Conservation (phyloP, 306 rosid species). For the Neltuma alba region DNA sequence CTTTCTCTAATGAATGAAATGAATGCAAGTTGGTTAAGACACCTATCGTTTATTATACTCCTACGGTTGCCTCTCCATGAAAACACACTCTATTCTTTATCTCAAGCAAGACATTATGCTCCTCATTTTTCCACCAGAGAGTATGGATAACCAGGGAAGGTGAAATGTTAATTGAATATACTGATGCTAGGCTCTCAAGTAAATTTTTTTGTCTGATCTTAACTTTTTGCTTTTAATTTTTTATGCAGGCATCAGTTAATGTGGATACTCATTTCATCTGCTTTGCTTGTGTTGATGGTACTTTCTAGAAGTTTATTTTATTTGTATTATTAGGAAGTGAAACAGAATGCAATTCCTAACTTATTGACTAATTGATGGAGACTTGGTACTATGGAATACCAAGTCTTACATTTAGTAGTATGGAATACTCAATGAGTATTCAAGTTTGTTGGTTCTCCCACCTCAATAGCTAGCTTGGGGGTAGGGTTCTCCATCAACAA, state of each 20-base stretch:
- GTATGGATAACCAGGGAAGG: not conserved
- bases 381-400: too few relatives aligned
- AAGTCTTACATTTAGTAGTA: too few relatives aligned
- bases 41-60: not conserved
- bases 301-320: not conserved
- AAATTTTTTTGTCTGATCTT: conserved; percentile 10
- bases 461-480: too few relatives aligned
- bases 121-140: not conserved
- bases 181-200: not conserved
- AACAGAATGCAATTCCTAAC: not conserved
- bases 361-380: too few relatives aligned
- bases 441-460: too few relatives aligned
- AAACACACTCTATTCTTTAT: not conserved
- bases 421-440: too few relatives aligned
- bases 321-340: not conserved
- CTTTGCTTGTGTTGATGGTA: conserved; percentile 75
- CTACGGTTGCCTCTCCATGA: not conserved
- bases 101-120: not conserved
- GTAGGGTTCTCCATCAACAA: too few relatives aligned
- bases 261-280: conserved; percentile 75
- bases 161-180: not conserved
- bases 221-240: not conserved
- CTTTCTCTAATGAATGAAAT: not conserved
- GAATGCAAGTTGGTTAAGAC: not conserved
- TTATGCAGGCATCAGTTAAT: conserved; percentile 60